Conservation (phyloP, 495 filamentous ascomycete genomes). For the Astrocystis sublimbata region DNA sequence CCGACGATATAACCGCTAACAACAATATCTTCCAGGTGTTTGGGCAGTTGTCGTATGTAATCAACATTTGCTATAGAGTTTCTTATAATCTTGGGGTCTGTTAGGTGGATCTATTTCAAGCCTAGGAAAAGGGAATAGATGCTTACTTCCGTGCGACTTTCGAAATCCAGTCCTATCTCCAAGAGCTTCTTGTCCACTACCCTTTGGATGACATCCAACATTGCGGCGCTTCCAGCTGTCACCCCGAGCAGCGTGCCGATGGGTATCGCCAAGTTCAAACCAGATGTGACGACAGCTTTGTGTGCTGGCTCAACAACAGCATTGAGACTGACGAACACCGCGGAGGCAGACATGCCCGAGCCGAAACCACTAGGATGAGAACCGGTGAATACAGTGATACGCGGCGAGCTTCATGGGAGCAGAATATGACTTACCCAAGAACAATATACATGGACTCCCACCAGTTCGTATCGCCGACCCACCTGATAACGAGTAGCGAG, state of each 20-base stretch:
- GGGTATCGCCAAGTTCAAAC: slow-evolving; percentile 51
- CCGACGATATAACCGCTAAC: slow-evolving; percentile 36
- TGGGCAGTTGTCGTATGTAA: slow-evolving; percentile 48
- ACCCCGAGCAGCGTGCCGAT: slow-evolving; percentile 54
- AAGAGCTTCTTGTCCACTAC: slow-evolving; percentile 21
- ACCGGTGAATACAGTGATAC: not conserved
- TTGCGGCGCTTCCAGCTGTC: slow-evolving; percentile 47
- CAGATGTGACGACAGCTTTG: slow-evolving; percentile 56
- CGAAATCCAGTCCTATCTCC: slow-evolving; percentile 23
- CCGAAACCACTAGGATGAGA: slow-evolving; percentile 49
- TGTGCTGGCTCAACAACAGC: slow-evolving; percentile 50
- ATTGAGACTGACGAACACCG: slow-evolving; percentile 60
- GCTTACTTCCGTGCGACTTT: slow-evolving; percentile 26
- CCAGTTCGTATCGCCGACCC: slow-evolving; percentile 62
- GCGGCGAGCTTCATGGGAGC: no score
- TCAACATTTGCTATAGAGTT: slow-evolving; percentile 46
- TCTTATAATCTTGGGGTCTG: slow-evolving; percentile 31
- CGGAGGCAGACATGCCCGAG: slow-evolving; percentile 50
- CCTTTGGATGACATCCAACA: slow-evolving; percentile 29
- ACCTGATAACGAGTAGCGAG: slow-evolving; percentile 55
- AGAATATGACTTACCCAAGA: slow-evolving; percentile 39
- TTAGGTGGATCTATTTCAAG: not conserved
- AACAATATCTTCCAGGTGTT: slow-evolving; percentile 30
- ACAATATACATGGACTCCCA: slow-evolving; percentile 65
- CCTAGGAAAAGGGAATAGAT: not conserved